A percentile compares a stretch with the other conserved stretches of the same genome.
phyloP scores from a whole-genome alignment of 495 filamentous ascomycete species.

The Penicillium angulare region DNA sequence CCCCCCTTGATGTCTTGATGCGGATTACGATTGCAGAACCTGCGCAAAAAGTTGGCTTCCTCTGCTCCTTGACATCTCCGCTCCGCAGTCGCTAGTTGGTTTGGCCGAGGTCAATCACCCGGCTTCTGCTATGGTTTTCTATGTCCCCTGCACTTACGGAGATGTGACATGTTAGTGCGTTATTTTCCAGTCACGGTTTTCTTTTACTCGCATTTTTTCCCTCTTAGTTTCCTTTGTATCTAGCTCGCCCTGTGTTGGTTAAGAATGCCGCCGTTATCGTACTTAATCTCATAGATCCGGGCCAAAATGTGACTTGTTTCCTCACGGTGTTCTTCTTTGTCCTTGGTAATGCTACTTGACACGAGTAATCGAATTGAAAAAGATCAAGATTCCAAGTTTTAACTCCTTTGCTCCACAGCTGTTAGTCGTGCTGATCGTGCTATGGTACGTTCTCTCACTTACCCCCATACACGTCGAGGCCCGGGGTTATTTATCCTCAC shows the following conservation, averaged over 20 bases:
- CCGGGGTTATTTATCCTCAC: too few species aligned
- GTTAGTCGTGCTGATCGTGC: too few species aligned
- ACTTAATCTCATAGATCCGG: conserved; percentile 43
- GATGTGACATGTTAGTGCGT: conserved; percentile 45
- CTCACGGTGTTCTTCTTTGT: conserved; percentile 28
- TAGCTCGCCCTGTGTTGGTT: conserved; percentile 43
- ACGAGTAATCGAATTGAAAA: not conserved
- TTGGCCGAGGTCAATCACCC: conserved; percentile 9
- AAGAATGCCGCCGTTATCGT: conserved; percentile 38
- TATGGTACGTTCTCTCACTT: too few species aligned
- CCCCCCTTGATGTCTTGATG: conserved; percentile 39
- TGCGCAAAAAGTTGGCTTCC: conserved; percentile 52
- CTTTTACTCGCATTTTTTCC: conserved; percentile 32
- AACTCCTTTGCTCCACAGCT: too few species aligned
- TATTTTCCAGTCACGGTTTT: conserved; percentile 45
- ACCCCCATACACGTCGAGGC: too few species aligned
- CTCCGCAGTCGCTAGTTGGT: conserved; percentile 23
- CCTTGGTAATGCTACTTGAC: not conserved
- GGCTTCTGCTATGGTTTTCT: conserved; percentile 37
- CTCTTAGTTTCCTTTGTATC: conserved; percentile 35
- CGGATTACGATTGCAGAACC: conserved; percentile 46
- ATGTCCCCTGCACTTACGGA: conserved; percentile 40
- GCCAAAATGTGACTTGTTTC: conserved; percentile 46
- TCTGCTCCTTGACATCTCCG: conserved; percentile 37
- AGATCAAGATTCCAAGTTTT: not conserved